Conservation (phyloP, 2,329 filamentous ascomycete species). For the Colletotrichum costaricense region DNA sequence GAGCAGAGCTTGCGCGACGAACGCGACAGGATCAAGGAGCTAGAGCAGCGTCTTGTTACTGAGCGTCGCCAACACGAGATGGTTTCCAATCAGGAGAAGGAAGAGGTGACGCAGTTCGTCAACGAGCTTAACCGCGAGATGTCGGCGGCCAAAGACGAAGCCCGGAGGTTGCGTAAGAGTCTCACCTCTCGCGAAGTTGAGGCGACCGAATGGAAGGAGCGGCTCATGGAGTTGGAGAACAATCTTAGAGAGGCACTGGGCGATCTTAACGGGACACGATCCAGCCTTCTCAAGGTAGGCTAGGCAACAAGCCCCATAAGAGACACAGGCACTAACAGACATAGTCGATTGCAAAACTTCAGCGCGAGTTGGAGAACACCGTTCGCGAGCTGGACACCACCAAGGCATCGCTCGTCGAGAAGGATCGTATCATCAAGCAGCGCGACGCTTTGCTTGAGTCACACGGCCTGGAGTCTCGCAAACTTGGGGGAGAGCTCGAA, state of each 20-base stretch:
- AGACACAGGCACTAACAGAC: slow-evolving; percentile 1
- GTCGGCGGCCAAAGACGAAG: slow-evolving; percentile 86
- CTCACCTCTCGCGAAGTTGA: slow-evolving; percentile 88
- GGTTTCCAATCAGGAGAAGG: slow-evolving; percentile 88
- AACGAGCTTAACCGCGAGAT: slow-evolving; percentile 92
- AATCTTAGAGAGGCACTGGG: slow-evolving; percentile 88
- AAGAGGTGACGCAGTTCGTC: slow-evolving; percentile 92
- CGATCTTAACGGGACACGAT: slow-evolving; percentile 86
- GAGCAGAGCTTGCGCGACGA: slow-evolving; percentile 86
- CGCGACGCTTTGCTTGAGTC: slow-evolving; percentile 90
- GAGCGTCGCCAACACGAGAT: slow-evolving; percentile 90
- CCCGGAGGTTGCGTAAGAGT: slow-evolving; percentile 82
- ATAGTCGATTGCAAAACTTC: slow-evolving; percentile 85
- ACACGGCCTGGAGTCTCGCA: slow-evolving; percentile 86
- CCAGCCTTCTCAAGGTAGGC: slow-evolving; percentile 82
- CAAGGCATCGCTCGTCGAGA: slow-evolving; percentile 84
- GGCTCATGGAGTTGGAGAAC: slow-evolving; percentile 88
- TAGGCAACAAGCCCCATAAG: neutral
- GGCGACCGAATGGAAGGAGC: slow-evolving; percentile 90
- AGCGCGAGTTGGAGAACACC: slow-evolving; percentile 87
- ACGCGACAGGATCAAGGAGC: slow-evolving; percentile 78
- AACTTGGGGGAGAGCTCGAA: slow-evolving; percentile 87
- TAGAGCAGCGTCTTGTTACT: slow-evolving; percentile 79
- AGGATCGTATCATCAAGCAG: slow-evolving; percentile 89
- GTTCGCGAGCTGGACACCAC: slow-evolving; percentile 84